Conservation (phyloP, 306 rosid species). For the Mimosa bimucronata region DNA sequence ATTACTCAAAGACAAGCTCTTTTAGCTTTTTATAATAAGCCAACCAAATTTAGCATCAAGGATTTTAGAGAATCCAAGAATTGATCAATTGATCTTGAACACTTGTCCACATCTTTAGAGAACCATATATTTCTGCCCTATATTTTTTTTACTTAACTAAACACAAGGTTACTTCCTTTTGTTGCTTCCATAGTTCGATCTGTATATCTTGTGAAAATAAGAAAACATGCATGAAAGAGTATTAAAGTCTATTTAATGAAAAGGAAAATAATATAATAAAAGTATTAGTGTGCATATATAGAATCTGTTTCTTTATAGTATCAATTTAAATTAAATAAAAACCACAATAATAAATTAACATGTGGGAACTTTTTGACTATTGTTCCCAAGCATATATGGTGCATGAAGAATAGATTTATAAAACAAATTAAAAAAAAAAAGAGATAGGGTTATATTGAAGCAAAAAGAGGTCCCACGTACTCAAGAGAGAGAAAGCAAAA, state of each 20-base stretch:
- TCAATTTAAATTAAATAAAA: constrained; percentile 15
- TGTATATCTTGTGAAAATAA: neutral
- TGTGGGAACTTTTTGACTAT: constrained; percentile 56
- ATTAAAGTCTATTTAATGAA: neutral
- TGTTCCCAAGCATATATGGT: constrained; percentile 46
- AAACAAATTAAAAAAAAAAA: neutral
- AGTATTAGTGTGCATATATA: neutral
- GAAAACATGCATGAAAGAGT: neutral
- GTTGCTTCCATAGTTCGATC: constrained; percentile 44
- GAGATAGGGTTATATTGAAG: constrained; percentile 74
- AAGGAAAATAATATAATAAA: neutral
- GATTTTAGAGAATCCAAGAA: constrained; percentile 69
- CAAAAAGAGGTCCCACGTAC: constrained; percentile 61
- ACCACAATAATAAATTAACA: constrained; percentile 42
- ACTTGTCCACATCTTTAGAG: constrained; percentile 86
- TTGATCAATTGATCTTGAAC: constrained; percentile 73
- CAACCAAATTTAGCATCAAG: constrained; percentile 69
- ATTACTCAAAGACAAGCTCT: constrained; percentile 48
- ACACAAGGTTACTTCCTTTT: constrained; percentile 62
- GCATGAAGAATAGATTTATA: constrained; percentile 38
- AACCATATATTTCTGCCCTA: constrained; percentile 49
- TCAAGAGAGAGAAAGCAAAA: constrained; percentile 47
- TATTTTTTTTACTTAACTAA: constrained; percentile 57
- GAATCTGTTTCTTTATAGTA: neutral
- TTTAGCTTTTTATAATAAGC: constrained; percentile 49